Base-by-base conservation (phyloP, 169 alveolate species). In the Toxoplasma gondii region DNA sequence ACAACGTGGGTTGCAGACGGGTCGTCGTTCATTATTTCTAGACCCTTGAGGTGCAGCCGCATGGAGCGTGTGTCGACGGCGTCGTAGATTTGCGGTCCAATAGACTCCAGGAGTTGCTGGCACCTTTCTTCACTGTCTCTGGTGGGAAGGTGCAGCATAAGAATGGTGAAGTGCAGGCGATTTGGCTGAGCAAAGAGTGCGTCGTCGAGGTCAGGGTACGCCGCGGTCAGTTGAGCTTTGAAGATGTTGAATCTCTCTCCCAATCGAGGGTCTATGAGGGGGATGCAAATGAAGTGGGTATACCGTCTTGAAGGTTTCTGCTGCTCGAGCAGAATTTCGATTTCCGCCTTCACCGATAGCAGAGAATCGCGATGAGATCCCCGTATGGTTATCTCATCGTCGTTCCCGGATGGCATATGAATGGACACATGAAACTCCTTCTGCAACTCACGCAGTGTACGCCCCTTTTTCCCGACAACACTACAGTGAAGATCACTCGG, bases 31-130 rank as follows among this genome's bases (percentile, higher is more conserved):
- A 91, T 39, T 19, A 84, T 74, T 27, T 19, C 36, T 34, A 74
- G 84, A 34, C 94, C 94, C 49, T 91, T 91, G 34, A 91, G 78
- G 44, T 91, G 94, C 0, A 91, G 43, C 69, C 43, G 49, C 38
- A 91, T 34, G 29, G 91, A n/a, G 1, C 83, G 90, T 22, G 94
- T 91, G 27, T 67, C 94, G n/a, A 91, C 86, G 41, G 94, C 94
- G 58, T 91, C 94, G 69, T 91, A 91, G 44, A 91, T 54, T 24
- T n/a, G 91, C 36, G 91, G 88, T 49, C 88, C 53, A 27, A 86
- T 41, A n/a, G 83, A 34, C 69, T 91, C 86, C n/a, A 91, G 34
- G 22, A 58, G 24, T 0, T 17, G 39, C 44, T 36, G 64, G 39
- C 91, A 84, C 22, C 43, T 64, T 1, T 31, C 64, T 38, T 44